These are phyloP conservation scores for Acanthamoeba sp. DNA, from an alignment of 208 protist genomes.

Conservation along the genomic window DNA sequence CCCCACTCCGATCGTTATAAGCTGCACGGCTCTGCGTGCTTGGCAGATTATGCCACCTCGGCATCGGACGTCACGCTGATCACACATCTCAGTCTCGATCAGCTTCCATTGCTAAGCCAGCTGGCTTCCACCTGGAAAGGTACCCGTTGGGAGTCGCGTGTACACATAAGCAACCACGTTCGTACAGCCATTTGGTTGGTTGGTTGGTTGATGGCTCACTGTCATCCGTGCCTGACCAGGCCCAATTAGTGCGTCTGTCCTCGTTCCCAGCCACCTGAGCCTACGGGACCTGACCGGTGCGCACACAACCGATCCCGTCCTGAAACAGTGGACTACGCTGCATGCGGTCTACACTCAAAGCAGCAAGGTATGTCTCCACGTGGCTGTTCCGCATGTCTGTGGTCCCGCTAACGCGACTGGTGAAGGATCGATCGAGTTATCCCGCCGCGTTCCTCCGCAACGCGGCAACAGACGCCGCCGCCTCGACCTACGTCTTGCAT, in stretches of 20 bases:
- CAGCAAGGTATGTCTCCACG: too few species aligned
- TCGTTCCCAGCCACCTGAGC: background rate
- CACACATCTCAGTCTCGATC: background rate
- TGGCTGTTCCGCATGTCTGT: too few species aligned
- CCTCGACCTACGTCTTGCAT: background rate
- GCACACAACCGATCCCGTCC: background rate
- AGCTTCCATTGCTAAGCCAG: background rate
- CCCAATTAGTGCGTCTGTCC: background rate
- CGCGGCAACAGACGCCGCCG: background rate
- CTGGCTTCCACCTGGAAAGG: slow-evolving; percentile 21
- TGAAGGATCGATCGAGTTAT: background rate
- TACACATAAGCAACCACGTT: too few species aligned
- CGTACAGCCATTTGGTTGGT: too few species aligned
- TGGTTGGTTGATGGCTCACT: too few species aligned
- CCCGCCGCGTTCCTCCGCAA: background rate
- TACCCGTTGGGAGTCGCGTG: too few species aligned
- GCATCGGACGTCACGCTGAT: background rate
- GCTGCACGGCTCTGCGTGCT: background rate
- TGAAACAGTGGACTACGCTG: background rate
- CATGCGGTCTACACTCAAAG: background rate
- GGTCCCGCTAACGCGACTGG: background rate
- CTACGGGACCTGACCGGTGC: background rate
- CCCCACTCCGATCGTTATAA: background rate
- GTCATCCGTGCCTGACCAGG: background rate
- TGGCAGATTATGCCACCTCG: background rate